Conservation (phyloP, 768 basidiomycete species). For the Xerocomus brunneocitrinus region DNA sequence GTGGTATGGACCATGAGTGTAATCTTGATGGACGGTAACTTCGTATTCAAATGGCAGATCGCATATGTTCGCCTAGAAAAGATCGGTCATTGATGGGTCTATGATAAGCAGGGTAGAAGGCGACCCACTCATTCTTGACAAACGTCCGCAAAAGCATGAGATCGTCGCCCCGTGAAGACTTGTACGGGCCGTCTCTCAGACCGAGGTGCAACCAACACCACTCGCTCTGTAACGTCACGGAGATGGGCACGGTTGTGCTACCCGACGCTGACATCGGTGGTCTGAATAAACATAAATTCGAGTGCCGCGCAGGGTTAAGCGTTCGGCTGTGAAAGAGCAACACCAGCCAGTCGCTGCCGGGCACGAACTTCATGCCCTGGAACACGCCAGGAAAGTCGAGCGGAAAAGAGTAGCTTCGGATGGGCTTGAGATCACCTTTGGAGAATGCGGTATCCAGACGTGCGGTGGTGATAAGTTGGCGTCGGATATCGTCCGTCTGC, state of each 20-base stretch:
- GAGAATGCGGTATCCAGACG: conserved; percentile 22
- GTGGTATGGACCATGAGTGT: conserved; percentile 24
- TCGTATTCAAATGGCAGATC: conserved; percentile 25
- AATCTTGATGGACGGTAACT: conserved; percentile 23
- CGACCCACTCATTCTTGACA: conserved; percentile 22
- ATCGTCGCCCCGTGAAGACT: conserved; percentile 28
- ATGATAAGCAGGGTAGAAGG: neutral
- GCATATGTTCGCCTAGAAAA: conserved; percentile 20
- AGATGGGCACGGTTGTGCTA: neutral
- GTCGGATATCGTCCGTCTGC: conserved; percentile 18
- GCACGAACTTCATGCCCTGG: conserved; percentile 29
- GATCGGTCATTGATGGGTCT: neutral
- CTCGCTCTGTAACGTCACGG: conserved; percentile 29
- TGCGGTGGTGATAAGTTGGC: conserved; percentile 21
- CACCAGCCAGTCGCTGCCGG: conserved; percentile 28
- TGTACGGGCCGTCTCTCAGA: conserved; percentile 26
- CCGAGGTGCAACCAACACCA: conserved; percentile 25
- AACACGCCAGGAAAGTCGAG: conserved; percentile 29
- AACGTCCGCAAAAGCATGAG: conserved; percentile 27
- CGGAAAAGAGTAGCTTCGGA: conserved; percentile 24
- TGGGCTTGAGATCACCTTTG: conserved; percentile 9
- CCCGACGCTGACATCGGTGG: conserved; percentile 9
- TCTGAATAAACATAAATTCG: conserved; percentile 27
- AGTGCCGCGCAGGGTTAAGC: conserved; percentile 27
- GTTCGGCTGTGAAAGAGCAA: conserved; percentile 30